Evolutionary conservation across 257 asterid species (phyloP).

Genomic region (Nicotiana tabacum): DNA sequence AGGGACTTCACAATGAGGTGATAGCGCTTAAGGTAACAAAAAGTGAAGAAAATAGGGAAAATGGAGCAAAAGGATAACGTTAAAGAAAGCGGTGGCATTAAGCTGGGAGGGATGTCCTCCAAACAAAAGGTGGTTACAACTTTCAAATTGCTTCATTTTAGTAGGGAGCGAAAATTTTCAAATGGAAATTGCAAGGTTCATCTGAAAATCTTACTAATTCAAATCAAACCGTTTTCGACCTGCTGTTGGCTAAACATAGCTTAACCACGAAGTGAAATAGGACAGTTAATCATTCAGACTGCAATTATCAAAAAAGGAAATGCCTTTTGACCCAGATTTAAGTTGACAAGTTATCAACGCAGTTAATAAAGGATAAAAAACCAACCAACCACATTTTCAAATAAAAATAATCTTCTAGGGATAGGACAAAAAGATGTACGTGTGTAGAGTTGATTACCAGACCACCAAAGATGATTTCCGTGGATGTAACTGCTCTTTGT

Average conservation of each 20-base stretch:
- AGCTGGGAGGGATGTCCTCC: not conserved
- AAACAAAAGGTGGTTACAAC: not conserved
- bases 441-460: not conserved
- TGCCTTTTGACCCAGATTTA: not conserved
- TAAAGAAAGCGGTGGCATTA: not conserved
- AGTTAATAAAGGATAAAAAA: not conserved
- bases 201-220: not conserved
- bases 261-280: not conserved
- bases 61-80: not conserved
- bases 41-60: not conserved
- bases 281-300: not conserved
- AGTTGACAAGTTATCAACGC: not conserved
- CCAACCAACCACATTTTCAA: not conserved
- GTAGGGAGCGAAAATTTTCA: not conserved
- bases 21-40: conserved; percentile 3
- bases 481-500: not conserved
- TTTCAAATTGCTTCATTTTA: not conserved
- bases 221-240: not conserved
- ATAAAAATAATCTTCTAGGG: not conserved
- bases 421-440: not conserved
- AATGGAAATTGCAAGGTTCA: not conserved
- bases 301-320: not conserved
- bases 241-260: not conserved
- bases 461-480: not conserved
- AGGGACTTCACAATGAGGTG: conserved; percentile 5